A percentile compares a stretch with the other conserved stretches of the same genome.
These are phyloP conservation scores for Cyclostephanos tholiformis DNA, from an alignment of 108 stramenopile species.

Conservation along the genomic window DNA sequence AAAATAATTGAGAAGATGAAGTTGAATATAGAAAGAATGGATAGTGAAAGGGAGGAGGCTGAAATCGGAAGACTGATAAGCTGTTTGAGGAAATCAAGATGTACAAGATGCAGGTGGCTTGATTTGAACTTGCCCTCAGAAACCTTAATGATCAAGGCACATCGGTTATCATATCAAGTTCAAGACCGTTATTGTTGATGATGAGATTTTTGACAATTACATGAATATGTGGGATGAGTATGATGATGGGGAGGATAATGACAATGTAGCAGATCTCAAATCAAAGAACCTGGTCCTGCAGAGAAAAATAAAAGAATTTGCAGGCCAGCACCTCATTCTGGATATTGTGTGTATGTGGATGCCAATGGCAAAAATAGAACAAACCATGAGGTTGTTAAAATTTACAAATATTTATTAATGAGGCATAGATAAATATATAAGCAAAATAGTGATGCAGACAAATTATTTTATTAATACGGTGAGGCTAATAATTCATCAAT, in stretches of 20 bases:
- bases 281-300: conserved; percentile 15
- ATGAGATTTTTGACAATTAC: conserved; percentile 10
- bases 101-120: conserved; percentile 30
- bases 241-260: too few relatives aligned
- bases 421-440: too few relatives aligned
- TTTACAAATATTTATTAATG: too few relatives aligned
- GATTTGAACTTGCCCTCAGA: conserved; percentile 34
- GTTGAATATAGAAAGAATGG: conserved; percentile 31
- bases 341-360: too few relatives aligned
- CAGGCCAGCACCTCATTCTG: conserved; percentile 13
- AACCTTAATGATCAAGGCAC: conserved; percentile 29
- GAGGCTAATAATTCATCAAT: too few relatives aligned
- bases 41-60: conserved; percentile 25
- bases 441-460: too few relatives aligned
- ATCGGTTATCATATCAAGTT: neutral
- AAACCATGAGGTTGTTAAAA: too few relatives aligned
- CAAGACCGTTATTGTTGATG: neutral
- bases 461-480: too few relatives aligned
- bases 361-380: too few relatives aligned
- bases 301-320: conserved; percentile 20
- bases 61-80: conserved; percentile 13
- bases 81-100: conserved; percentile 32
- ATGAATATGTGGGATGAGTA: conserved; percentile 5
- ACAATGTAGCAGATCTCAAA: conserved; percentile 16
- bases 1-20: conserved; percentile 32